Evolutionary conservation across 2,329 filamentous ascomycete genomes (phyloP), one percentile per base, ranked within the genome.

Genomic region (Teratosphaeria viscida): DNA sequence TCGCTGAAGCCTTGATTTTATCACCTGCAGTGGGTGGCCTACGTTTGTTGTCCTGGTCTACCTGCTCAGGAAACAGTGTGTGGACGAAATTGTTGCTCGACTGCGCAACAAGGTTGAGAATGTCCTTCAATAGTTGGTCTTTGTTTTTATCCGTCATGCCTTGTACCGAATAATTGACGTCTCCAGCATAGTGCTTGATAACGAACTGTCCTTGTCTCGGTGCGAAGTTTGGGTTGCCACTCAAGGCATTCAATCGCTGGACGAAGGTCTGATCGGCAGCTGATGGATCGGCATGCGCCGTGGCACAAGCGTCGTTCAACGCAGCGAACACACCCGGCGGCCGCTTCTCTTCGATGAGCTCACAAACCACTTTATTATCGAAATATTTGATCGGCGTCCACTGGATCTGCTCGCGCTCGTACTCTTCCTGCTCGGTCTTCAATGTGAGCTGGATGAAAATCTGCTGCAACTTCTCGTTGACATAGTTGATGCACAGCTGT

Each of bases 131-230:
- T 53, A 99, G 81, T 75, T 95, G 90, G 71, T 99, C 94, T 80
- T 97, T 99, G 80, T 97, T 99, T 82, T 99, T 99, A 75, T 99
- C 94, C 0, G 94, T 99, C 79, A 99, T 99, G 61, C 94, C 94
- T 59, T 95, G 90, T 2, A 97, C 87, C 1, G 89, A 89, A 74
- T 99, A 99, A 65, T 85, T 86, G 66, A 99, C 94, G 75, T 99
- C 94, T 75, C 94, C 94, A 60, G 94, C 94, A 72, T 99, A 99
- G 76, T 99, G 94, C 79, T 96, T 97, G 77, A 99, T 89, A 71
- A 99, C 94, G 75, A 99, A 99, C 73, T 90, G 94, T 57, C 92
- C 92, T 75, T 97, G 92, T 49, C 94, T 85, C 64, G 89, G 89
- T 60, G 91, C 90, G 68, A 99, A 87, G 73, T 99, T 94, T 32